A percentile compares a stretch with the other conserved stretches of the same genome.
Evolutionary conservation across 2,329 filamentous ascomycete genomes (phyloP).

Genomic region (Alternaria sp.): DNA sequence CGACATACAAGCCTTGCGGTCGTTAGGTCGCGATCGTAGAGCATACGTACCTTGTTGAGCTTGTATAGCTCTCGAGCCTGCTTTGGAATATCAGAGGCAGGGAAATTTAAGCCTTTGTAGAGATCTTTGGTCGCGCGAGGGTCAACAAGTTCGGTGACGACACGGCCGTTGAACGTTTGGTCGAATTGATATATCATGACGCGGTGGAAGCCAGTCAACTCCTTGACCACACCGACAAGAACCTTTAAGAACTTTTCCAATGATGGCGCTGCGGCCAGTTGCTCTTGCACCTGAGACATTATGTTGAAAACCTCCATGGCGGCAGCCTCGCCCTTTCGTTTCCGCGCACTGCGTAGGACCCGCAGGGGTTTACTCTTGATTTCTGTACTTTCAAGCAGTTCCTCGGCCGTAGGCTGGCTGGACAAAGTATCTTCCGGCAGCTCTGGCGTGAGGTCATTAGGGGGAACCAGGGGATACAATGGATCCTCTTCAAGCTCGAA

Average conservation of each 20-base stretch:
- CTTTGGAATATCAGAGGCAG: conserved; percentile 84
- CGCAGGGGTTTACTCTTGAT: conserved; percentile 79
- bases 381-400: conserved; percentile 77
- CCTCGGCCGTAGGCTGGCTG: conserved; percentile 75
- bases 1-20: conserved; percentile 85
- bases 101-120: conserved; percentile 88
- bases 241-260: conserved; percentile 80
- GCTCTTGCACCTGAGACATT: conserved; percentile 90
- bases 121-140: conserved; percentile 80
- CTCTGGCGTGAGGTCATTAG: conserved; percentile 65
- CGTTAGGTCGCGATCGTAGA: conserved; percentile 84
- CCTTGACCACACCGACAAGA: conserved; percentile 84
- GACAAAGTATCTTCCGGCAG: conserved; percentile 76
- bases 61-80: conserved; percentile 91
- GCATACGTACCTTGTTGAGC: conserved; percentile 84
- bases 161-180: conserved; percentile 79
- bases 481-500: conserved; percentile 85
- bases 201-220: conserved; percentile 88
- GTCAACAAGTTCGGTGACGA: conserved; percentile 87
- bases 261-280: conserved; percentile 75
- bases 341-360: conserved; percentile 76
- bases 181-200: conserved; percentile 96
- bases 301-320: conserved; percentile 93
- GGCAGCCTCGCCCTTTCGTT: conserved; percentile 77
- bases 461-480: conserved; percentile 71